Conservation (phyloP, 129 eudicot genomes). For the Centaurea solstitialis region DNA sequence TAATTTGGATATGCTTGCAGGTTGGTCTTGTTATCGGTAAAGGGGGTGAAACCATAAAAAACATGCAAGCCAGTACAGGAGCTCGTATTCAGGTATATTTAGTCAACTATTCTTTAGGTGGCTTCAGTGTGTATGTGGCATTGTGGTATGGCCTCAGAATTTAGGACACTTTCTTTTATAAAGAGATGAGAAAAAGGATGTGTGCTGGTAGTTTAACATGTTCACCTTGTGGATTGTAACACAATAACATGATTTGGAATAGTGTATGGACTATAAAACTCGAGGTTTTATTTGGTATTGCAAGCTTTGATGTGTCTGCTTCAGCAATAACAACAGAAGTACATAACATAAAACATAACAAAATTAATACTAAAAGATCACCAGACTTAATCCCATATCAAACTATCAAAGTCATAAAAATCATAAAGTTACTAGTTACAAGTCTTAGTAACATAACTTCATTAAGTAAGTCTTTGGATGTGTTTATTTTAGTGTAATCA, state of each 20-base stretch:
- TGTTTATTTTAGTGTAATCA: background rate
- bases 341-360: no score
- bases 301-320: background rate
- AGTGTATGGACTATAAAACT: background rate
- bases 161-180: constrained; percentile 19
- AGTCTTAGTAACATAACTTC: background rate
- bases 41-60: constrained; percentile 95
- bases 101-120: constrained; percentile 54
- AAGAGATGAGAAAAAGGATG: background rate
- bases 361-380: background rate
- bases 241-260: background rate
- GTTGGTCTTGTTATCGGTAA: constrained; percentile 98
- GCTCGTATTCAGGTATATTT: constrained; percentile 95
- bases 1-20: constrained; percentile 39
- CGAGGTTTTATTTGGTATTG: background rate
- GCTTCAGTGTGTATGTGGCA: constrained; percentile 36
- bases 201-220: background rate
- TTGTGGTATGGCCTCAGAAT: constrained; percentile 61
- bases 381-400: background rate
- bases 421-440: background rate
- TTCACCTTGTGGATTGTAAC: background rate
- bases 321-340: background rate
- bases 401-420: background rate
- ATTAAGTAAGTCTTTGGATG: no score
- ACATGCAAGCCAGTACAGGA: constrained; percentile 79